These are phyloP conservation scores for Xylariaceae sp. DNA, from an alignment of 2,329 filamentous ascomycete genomes.

Conservation along the genomic window DNA sequence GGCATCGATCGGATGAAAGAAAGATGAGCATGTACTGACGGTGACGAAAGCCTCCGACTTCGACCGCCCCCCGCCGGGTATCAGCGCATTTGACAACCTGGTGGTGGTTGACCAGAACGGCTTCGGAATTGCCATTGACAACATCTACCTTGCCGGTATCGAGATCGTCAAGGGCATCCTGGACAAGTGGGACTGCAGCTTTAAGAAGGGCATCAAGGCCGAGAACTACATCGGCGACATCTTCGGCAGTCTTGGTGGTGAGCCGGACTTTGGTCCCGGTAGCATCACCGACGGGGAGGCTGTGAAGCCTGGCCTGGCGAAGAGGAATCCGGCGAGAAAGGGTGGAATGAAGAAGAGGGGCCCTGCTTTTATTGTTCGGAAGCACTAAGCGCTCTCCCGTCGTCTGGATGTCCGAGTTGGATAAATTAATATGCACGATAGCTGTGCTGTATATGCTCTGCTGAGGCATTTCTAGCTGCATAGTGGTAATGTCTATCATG, in stretches of 20 bases:
- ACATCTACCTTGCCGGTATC: conserved; percentile 59
- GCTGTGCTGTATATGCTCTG: too few relatives aligned
- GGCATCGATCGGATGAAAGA: background rate
- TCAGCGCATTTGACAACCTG: conserved; percentile 51
- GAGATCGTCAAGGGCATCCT: conserved; percentile 59
- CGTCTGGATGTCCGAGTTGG: too few relatives aligned
- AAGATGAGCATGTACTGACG: background rate
- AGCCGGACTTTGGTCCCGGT: conserved; percentile 63
- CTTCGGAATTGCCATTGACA: conserved; percentile 54
- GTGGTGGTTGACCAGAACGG: conserved; percentile 41
- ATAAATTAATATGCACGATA: too few relatives aligned
- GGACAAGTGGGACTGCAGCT: conserved; percentile 51
- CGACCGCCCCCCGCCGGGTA: conserved; percentile 56
- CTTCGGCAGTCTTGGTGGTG: conserved; percentile 59
- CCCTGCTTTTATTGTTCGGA: too few relatives aligned
- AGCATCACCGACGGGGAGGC: too few relatives aligned
- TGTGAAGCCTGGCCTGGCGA: too few relatives aligned
- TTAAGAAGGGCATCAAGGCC: conserved; percentile 47
- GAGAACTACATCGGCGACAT: conserved; percentile 65
- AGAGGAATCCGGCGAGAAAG: too few relatives aligned
- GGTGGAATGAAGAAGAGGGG: too few relatives aligned
- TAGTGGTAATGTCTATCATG: too few relatives aligned
- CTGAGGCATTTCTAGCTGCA: too few relatives aligned
- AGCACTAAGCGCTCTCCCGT: too few relatives aligned
- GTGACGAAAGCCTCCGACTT: conserved; percentile 51